These are phyloP conservation scores for Colletotrichum scovillei DNA, from an alignment of 2,329 filamentous ascomycete genomes.

Conservation along the genomic window DNA sequence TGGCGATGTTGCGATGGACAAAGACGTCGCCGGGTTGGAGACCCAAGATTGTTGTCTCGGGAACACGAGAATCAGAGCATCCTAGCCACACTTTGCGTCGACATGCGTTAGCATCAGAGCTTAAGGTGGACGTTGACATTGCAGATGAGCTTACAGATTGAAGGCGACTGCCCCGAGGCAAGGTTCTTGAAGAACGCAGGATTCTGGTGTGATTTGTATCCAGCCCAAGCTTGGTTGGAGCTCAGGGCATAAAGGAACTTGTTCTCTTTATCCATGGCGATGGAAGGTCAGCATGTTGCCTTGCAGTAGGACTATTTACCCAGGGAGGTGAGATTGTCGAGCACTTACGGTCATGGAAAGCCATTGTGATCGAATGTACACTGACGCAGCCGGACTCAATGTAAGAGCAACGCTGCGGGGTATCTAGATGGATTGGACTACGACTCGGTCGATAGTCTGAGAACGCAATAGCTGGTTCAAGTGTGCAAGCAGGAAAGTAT, in stretches of 20 bases:
- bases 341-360: constrained; percentile 31
- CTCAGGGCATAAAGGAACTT: constrained; percentile 71
- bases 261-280: constrained; percentile 55
- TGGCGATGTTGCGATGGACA: constrained; percentile 91
- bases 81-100: constrained; percentile 77
- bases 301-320: not conserved
- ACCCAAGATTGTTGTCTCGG: constrained; percentile 84
- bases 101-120: not conserved
- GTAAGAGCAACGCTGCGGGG: not conserved
- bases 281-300: constrained; percentile 1
- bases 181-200: constrained; percentile 78
- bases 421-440: not conserved
- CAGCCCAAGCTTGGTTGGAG: constrained; percentile 78
- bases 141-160: constrained; percentile 61
- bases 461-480: not conserved
- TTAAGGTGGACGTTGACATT: not conserved
- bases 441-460: not conserved
- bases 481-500: not conserved
- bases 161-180: constrained; percentile 73
- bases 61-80: constrained; percentile 86
- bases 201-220: constrained; percentile 72
- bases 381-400: not conserved
- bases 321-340: not conserved
- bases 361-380: constrained; percentile 6
- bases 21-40: constrained; percentile 87